These are phyloP conservation scores for Arabidopsis lyrata DNA, from an alignment of 441 rosid genomes.

Conservation along the genomic window DNA sequence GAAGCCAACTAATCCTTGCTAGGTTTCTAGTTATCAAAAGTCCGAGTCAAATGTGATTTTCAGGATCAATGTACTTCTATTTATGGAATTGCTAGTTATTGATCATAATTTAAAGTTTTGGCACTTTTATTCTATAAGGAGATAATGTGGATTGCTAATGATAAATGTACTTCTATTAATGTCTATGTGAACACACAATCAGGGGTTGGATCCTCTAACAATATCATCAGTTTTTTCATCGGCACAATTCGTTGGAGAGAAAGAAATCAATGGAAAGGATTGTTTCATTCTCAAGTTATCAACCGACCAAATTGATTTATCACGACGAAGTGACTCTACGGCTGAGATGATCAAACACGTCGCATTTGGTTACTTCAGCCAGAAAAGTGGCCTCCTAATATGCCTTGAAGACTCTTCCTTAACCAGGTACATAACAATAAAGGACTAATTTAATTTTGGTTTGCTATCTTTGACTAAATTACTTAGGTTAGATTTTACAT, in stretches of 20 bases:
- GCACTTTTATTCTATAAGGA: neutral
- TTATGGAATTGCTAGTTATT: neutral
- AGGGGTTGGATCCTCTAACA: constrained; percentile 92
- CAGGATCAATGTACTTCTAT: neutral
- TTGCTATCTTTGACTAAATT: neutral
- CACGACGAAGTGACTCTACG: constrained; percentile 73
- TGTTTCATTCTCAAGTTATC: constrained; percentile 84
- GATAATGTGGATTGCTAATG: neutral
- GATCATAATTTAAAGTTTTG: neutral
- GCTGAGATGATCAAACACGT: constrained; percentile 97
- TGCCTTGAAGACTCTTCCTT: constrained; percentile 83
- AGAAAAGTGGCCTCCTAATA: constrained; percentile 78
- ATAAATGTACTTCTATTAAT: neutral
- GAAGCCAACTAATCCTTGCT: neutral
- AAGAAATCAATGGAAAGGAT: constrained; percentile 61
- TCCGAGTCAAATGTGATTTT: neutral
- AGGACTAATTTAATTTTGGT: no score
- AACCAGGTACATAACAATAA: constrained; percentile 50
- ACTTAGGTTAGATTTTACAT: neutral
- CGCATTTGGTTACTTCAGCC: constrained; percentile 89
- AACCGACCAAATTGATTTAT: constrained; percentile 71
- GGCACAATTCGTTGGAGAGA: constrained; percentile 89
- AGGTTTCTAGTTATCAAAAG: neutral
- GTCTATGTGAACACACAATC: constrained; percentile 30
- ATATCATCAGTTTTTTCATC: constrained; percentile 76